Base-by-base conservation (phyloP, 495 filamentous ascomycete genomes). In the Rhizodiscina lignyota region DNA sequence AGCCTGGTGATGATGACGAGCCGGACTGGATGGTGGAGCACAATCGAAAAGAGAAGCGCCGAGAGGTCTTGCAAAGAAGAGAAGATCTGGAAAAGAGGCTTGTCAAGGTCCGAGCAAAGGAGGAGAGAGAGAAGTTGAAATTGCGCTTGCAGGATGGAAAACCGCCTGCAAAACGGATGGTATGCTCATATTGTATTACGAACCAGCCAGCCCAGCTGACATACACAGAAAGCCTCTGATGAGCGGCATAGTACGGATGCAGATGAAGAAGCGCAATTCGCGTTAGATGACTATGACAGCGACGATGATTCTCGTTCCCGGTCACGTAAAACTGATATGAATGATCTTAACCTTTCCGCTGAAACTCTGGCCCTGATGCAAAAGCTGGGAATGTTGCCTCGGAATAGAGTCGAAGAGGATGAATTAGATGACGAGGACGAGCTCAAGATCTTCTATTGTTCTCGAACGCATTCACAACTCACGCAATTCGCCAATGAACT, bases 401-500 rank as follows among this genome's bases (percentile, higher is more conserved):
- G 8, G 13, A 8, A 6, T 13, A 13, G 8, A 27, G 27, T 42
- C 17, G 51, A 47, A 1, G 51, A 59, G 26, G 62, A 67, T 4
- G 59, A 64, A 29, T 63, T 66, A 11, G 51, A 59, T 8, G 70
- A 74, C 35, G 62, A 70, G 34, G 43, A 49, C 18, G 53, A 59
- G 34, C 28, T 43, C 3, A 52, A 62, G 65, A 81, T 97, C 18
- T 94, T 81, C 53, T 96, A 80, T 53, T 94, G 86, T 38, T 96
- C 89, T 11, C 66, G 89, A 45, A 97, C 89, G 1, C 89, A 97
- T 48, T 96, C 89, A 0, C 89, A 97, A 48, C 57, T 96, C 15
- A 79, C 78, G 3, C 89, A 97, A 54, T 94, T 97, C 49, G 76
- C 85, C n/a, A 72, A 75, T 35, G 91, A 97, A 48, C 58, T 97